Percentiles rank a stretch among this genome's conserved stretches.
Evolutionary conservation across 139 green algal genomes (phyloP).

Genomic region (Medakamo hakoo): DNA sequence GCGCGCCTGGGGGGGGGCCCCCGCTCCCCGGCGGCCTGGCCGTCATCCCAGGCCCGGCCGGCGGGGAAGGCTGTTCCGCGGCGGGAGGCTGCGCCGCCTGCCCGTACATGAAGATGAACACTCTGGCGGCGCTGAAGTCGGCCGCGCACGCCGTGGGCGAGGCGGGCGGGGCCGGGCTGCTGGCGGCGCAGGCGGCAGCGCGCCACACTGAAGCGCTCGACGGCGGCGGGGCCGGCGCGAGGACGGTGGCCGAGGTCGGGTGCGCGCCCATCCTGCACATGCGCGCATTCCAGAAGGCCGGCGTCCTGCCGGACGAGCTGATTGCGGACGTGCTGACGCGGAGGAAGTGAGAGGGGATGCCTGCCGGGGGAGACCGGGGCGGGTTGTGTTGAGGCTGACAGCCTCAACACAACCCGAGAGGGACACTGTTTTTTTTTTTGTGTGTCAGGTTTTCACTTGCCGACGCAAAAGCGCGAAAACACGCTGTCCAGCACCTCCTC

Average conservation of each 20-base stretch:
- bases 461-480: slow-evolving; percentile 75
- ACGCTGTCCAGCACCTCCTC: slow-evolving; percentile 76
- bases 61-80: slow-evolving; percentile 79
- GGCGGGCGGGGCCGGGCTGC: slow-evolving; percentile 34
- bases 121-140: slow-evolving; percentile 28
- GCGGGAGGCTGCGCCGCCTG: slow-evolving; percentile 90
- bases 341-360: too few relatives aligned
- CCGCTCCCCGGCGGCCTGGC: slow-evolving; percentile 43
- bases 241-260: slow-evolving; percentile 30
- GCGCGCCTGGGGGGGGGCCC: neutral
- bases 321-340: slow-evolving; percentile 31
- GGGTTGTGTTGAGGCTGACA: too few relatives aligned
- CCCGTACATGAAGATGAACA: slow-evolving; percentile 98
- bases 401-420: too few relatives aligned
- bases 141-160: slow-evolving; percentile 33
- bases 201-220: slow-evolving; percentile 49
- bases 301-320: slow-evolving; percentile 39
- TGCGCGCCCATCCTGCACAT: slow-evolving; percentile 94
- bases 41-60: slow-evolving; percentile 40
- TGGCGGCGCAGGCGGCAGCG: slow-evolving; percentile 47
- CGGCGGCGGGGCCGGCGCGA: too few relatives aligned
- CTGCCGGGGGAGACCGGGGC: too few relatives aligned
- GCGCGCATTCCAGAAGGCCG: slow-evolving; percentile 69
- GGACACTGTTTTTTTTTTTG: too few relatives aligned
- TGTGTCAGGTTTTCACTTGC: slow-evolving; percentile 59